Evolutionary conservation across 164 flowering plant genomes (phyloP).

Genomic region (Stephania cephalantha): DNA sequence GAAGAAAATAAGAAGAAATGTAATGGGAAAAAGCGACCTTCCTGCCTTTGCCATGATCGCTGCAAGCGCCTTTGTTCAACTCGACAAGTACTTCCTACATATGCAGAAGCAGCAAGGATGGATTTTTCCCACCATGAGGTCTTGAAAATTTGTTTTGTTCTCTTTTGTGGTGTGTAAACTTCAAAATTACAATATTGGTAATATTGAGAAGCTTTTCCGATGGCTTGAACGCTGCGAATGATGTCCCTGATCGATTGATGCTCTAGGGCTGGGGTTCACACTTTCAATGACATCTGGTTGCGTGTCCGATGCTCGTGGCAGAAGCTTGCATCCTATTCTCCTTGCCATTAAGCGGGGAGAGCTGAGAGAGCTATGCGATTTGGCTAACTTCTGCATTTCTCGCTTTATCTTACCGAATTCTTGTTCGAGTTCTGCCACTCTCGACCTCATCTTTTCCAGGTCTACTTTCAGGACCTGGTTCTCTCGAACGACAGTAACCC

Average conservation of each 20-base stretch:
- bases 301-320: constrained; percentile 45
- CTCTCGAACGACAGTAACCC: constrained; percentile 79
- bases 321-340: constrained; percentile 60
- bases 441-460: constrained; percentile 73
- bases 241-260: constrained; percentile 43
- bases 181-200: constrained; percentile 14
- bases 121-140: constrained; percentile 2
- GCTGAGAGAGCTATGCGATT: constrained; percentile 53
- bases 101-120: not conserved
- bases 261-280: constrained; percentile 46
- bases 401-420: constrained; percentile 64
- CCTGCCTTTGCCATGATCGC: not conserved
- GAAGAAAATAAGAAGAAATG: not conserved
- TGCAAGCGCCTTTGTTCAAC: not conserved
- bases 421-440: constrained; percentile 77
- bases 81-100: constrained; percentile 3
- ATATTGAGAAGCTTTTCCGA: constrained; percentile 45
- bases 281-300: constrained; percentile 35
- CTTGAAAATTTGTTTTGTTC: constrained; percentile 1
- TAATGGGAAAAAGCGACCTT: constrained; percentile 11
- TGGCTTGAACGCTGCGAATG: constrained; percentile 45
- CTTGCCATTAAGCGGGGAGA: constrained; percentile 55
- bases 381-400: constrained; percentile 60
- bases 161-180: not conserved
- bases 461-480: constrained; percentile 70